Base-by-base conservation (phyloP, 106 monocot genomes). In the Dioscorea alata region DNA sequence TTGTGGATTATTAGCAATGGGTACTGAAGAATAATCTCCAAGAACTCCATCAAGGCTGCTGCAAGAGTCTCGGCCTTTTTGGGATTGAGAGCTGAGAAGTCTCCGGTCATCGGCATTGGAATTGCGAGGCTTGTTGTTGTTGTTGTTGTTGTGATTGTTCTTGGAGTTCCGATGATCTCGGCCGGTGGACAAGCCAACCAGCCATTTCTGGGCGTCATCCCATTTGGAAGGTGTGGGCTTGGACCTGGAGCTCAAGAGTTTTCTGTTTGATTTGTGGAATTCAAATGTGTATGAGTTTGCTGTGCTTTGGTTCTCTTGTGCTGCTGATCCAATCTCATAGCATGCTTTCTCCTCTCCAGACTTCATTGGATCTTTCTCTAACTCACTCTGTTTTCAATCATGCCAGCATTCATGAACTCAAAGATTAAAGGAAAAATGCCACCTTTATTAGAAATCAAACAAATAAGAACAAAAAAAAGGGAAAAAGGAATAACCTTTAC, bases 141-240 rank as follows among this genome's bases (percentile, higher is more conserved):
- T 97, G 70, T 48, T 74, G 63, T 73, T 79, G 64, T 52, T 24
- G 8, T 80, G 70, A 14, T 82, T 97, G 71, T 49, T 74, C 65
- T 73, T 79, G 60, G 52, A 21, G 12, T 80, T 67, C 15, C 57
- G 60, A 32, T 63, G 54, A 23, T 49, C 67, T 16, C 81, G 69
- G 23, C 69, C 66, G 25, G 70, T 59, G 0, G 90, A 91, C 9
- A 96, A 64, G 2, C 91, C 92, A 0, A 67, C 80, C 18, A 97
- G 74, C 96, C 96, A 97, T 71, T 97, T 97, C 72, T 97, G 96
- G 12, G 96, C 96, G 59, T 97, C 96, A 59, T 97, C 96, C 96
- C 96, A 97, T 51, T 97, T 97, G 1, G 96, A 97, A 52, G 96
- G 92, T 1, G 86, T 81, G 23, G 82, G 85, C 73, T 97, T 97